A percentile compares a stretch with the other conserved stretches of the same genome.
These are phyloP conservation scores for Cryptosporidium sp. DNA, from an alignment of 169 alveolate species.

Conservation along the genomic window DNA sequence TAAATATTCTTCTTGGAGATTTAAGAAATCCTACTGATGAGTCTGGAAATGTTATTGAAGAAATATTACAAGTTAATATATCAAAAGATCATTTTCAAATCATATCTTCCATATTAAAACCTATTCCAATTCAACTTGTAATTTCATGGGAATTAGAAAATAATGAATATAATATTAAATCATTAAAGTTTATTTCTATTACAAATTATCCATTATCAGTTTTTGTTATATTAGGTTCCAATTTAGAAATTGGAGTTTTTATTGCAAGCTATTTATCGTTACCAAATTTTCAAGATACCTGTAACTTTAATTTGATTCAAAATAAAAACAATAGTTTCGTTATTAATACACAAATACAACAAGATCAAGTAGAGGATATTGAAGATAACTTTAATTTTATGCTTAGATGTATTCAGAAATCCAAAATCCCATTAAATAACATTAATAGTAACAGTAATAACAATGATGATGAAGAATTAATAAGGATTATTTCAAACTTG, in stretches of 20 bases:
- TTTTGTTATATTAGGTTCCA: conserved; percentile 25
- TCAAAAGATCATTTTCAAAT: not conserved
- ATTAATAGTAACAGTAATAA: not conserved
- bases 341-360: too few relatives aligned
- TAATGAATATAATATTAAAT: not conserved
- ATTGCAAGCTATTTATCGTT: conserved; percentile 27
- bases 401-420: not conserved
- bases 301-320: not conserved
- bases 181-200: not conserved
- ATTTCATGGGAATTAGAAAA: not conserved
- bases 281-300: conserved; percentile 10
- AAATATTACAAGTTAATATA: not conserved
- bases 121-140: conserved; percentile 10
- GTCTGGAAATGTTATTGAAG: conserved; percentile 28
- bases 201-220: conserved; percentile 64
- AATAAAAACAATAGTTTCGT: too few relatives aligned
- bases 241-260: conserved; percentile 35
- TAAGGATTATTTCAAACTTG: not conserved
- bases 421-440: not conserved
- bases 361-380: not conserved
- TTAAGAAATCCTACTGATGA: conserved; percentile 53
- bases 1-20: conserved; percentile 5
- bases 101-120: not conserved
- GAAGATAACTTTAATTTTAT: not conserved
- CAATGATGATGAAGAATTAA: not conserved